Percentiles rank a stretch among this genome's conserved stretches.
phyloP scores from a whole-genome alignment of 2,329 filamentous ascomycete species.

The Apiospora rasikravindrae region DNA sequence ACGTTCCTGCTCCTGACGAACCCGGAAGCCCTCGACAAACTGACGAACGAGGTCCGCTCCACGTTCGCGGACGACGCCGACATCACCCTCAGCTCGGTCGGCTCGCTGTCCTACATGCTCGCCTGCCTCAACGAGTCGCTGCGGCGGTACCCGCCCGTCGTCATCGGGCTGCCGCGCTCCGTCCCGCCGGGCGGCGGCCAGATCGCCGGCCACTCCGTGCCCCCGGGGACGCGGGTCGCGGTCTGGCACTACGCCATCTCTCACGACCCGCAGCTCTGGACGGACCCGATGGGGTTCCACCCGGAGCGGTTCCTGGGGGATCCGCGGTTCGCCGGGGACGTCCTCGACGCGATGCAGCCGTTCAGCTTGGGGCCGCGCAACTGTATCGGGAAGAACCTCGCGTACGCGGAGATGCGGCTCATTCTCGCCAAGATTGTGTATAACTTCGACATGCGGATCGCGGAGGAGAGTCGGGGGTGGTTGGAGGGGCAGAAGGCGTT shows the following conservation, averaged over 20 bases:
- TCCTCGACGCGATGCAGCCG: constrained; percentile 41
- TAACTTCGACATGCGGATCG: constrained; percentile 42
- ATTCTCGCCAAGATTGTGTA: constrained; percentile 43
- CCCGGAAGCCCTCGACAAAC: constrained; percentile 38
- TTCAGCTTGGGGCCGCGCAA: constrained; percentile 46
- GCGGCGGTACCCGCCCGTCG: constrained; percentile 46
- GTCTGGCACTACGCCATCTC: constrained; percentile 45
- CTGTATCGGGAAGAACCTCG: constrained; percentile 47
- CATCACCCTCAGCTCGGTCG: constrained; percentile 43
- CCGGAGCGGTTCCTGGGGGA: constrained; percentile 47
- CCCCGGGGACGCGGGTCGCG: constrained; percentile 41
- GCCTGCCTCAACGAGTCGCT: constrained; percentile 50
- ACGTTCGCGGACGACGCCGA: constrained; percentile 44
- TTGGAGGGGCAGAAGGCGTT: constrained; percentile 36
- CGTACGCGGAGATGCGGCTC: constrained; percentile 45
- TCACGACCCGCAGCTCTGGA: constrained; percentile 42
- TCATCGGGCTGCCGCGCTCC: constrained; percentile 31
- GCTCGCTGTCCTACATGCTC: constrained; percentile 45
- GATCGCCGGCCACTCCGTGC: constrained; percentile 33
- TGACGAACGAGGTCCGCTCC: constrained; percentile 46
- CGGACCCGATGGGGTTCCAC: constrained; percentile 42
- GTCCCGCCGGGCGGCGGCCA: constrained; percentile 34
- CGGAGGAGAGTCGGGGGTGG: constrained; percentile 34
- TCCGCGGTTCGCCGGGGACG: constrained; percentile 39
- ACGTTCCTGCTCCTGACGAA: constrained; percentile 47